Base-by-base conservation (phyloP, 176 grass and related monocot genomes). In the Thalia dealbata region DNA sequence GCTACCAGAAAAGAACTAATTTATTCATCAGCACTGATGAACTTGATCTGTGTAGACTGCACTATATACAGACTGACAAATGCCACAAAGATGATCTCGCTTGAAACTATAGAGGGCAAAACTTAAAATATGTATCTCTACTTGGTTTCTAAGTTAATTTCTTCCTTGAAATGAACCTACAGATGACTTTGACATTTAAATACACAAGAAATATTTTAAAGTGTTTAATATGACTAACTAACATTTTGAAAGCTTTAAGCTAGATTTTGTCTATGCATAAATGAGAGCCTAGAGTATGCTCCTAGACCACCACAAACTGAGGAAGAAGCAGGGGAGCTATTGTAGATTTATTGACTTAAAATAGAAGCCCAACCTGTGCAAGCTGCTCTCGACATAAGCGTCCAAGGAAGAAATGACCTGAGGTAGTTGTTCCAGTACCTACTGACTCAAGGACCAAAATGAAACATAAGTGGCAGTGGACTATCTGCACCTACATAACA, bases 391-490 rank as follows among this genome's bases (percentile, higher is more conserved):
- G 76, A 88, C 90, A 73, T 90, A 90, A 43, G 84, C 87, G 88
- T 97, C 93, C 81, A 97, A 80, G 19, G 87, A 92, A 71, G 89
- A 92, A 84, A 97, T 86, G 52, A 97, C 87, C 72, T 61, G 78
- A 72, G 93, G 93, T 50, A 97, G 73, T 21, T 92, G 87, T 23
- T 96, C 86, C 46, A 86, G n/a, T 8, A 86, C 69, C 84, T 86
- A 69, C 43, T 48, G 18, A 58, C 0, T 12, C 21, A 50, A 19
- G 70, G 28, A 28, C 30, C 35, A 26, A 51, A 54, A n/a, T 46
- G 7, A 23, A 19, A 62, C 7, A 4, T 63, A 13, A 75, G 59
- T 19, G n/a, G 21, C 41, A 62, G 18, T 24, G 18, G 44, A 18
- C 32, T 38, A 38, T 38, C 32, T 38, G 32, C 32, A 38, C 32